phyloP scores from a whole-genome alignment of 2,329 filamentous ascomycete genomes.

The Aureobasidium subglaciale region DNA sequence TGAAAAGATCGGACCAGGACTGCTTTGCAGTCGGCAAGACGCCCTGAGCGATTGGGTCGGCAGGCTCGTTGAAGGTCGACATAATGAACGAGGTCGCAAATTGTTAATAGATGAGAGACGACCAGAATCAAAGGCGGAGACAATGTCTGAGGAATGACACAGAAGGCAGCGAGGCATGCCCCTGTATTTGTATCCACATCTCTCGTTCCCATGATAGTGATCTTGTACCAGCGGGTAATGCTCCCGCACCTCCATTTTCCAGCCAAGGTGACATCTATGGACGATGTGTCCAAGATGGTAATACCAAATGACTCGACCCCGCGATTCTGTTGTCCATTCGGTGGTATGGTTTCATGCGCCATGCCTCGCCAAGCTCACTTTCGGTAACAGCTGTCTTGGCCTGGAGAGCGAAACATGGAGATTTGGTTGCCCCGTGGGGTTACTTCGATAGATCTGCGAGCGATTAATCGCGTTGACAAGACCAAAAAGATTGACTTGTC shows the following conservation, averaged over 20 bases:
- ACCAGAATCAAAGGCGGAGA: background rate
- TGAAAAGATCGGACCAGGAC: constrained; percentile 57
- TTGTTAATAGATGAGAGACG: background rate
- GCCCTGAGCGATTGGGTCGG: constrained; percentile 62
- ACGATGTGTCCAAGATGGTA: background rate
- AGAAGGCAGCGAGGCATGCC: background rate
- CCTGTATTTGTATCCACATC: background rate
- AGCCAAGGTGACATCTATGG: background rate
- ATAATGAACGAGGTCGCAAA: background rate
- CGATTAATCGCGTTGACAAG: too few species aligned
- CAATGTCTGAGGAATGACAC: background rate
- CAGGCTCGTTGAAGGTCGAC: constrained; percentile 40
- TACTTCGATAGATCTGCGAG: background rate
- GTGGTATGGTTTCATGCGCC: background rate
- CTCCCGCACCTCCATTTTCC: background rate
- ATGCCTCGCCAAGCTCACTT: constrained; percentile 5
- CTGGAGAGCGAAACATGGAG: background rate
- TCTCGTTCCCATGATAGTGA: background rate
- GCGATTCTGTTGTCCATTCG: background rate
- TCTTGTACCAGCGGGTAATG: background rate
- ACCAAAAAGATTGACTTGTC: background rate
- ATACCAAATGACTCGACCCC: background rate
- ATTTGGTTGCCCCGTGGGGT: background rate
- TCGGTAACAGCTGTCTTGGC: background rate
- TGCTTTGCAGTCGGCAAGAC: constrained; percentile 59